Conservation (phyloP, 495 filamentous ascomycete species). For the Xylaria curta region DNA sequence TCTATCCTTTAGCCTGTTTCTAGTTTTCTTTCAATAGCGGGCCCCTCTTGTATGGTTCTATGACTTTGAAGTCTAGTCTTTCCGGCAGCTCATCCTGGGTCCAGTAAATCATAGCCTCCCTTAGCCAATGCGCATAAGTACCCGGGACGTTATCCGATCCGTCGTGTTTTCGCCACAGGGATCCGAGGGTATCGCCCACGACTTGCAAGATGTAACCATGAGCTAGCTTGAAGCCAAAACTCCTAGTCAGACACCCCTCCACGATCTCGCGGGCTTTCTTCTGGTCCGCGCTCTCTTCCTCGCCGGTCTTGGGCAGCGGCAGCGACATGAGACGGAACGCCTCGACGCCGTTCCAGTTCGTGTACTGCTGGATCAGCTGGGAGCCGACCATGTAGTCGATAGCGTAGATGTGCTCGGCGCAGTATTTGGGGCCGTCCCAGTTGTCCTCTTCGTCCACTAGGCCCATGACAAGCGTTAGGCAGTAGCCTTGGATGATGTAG, state of each 20-base stretch:
- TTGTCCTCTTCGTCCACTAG: constrained; percentile 55
- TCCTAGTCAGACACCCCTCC: constrained; percentile 51
- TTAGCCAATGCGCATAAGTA: constrained; percentile 57
- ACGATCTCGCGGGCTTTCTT: constrained; percentile 56
- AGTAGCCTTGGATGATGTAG: constrained; percentile 61
- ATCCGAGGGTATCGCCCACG: constrained; percentile 50
- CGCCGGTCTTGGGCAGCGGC: constrained; percentile 49
- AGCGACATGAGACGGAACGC: constrained; percentile 61
- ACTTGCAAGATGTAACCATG: constrained; percentile 59
- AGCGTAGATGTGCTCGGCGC: constrained; percentile 52
- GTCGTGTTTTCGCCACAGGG: constrained; percentile 54
- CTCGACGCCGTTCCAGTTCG: constrained; percentile 54
- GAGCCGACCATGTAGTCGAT: constrained; percentile 58
- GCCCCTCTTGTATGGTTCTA: constrained; percentile 49
- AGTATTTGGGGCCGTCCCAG: constrained; percentile 62
- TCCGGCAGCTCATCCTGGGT: constrained; percentile 45
- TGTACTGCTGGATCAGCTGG: constrained; percentile 59
- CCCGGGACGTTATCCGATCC: constrained; percentile 51
- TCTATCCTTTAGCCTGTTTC: constrained; percentile 17
- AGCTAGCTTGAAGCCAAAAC: constrained; percentile 61
- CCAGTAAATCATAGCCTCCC: constrained; percentile 49
- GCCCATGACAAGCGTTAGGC: constrained; percentile 56
- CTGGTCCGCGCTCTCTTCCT: constrained; percentile 57
- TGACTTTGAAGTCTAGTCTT: constrained; percentile 41
- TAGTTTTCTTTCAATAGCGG: constrained; percentile 44